Base-by-base conservation (phyloP, 371 early-diverging fungal species). In the Haplosporangium sp. region DNA sequence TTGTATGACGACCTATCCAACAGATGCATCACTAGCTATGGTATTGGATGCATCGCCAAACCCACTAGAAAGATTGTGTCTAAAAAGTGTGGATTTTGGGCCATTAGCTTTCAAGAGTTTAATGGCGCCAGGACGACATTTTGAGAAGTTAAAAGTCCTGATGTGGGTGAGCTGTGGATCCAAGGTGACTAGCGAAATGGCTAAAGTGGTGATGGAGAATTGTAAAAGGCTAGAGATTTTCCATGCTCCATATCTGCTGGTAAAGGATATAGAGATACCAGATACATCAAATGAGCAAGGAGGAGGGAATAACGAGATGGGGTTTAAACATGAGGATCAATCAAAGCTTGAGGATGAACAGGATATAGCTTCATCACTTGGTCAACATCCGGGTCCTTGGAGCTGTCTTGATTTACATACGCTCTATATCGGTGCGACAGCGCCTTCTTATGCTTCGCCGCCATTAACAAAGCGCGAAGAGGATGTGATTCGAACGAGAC, bases 151-250 rank as follows among this genome's bases (percentile, higher is more conserved):
- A 40, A 65, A 61, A 44, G 55, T 61, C 1, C 19, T 71, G 10
- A 52, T 35, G 39, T 65, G 50, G 72, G 19, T 71, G 4, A 45
- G 39, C 20, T 71, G 65, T n/a, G 59, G 35, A 4, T n/a, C 44
- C 53, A 71, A 63, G 19, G 72, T 71, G 45, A 71, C 65, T 11
- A 71, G 65, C 19, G 61, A 39, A 3, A 71, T 71, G 72, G 65
- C 72, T 27, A 50, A 61, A 53, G 56, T 65, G 40, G 65, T 71
- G 1, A 15, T 71, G 3, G 65, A 71, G 20, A 39, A 13, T 4
- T 71, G 72, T 55, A 39, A 44, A 4, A 17, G n/a, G 38, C 34
- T 71, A 1, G 61, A 71, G 17, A 34, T 50, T 9, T 71, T 71
- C 11, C 61, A 71, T 19, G 65, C 72, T 0, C 72, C 72, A 4